phyloP scores from a whole-genome alignment of 2,329 filamentous ascomycete genomes.

The Decorospora gaudefroyi region DNA sequence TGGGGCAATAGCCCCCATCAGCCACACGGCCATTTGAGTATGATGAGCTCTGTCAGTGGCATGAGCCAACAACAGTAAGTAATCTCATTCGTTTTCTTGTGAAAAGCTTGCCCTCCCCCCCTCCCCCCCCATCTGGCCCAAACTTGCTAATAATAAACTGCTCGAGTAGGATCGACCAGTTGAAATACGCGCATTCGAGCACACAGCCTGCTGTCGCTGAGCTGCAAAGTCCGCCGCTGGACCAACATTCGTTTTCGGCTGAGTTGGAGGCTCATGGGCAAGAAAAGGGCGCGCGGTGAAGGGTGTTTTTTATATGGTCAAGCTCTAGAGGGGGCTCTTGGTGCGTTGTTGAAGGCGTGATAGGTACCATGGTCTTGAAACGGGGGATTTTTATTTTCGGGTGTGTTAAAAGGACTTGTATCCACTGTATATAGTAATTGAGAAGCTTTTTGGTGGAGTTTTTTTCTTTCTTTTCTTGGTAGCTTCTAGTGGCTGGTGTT shows the following conservation, averaged over 20 bases:
- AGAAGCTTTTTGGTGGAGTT: too few relatives aligned
- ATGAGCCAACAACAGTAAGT: slow-evolving; percentile 36
- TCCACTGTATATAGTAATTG: too few relatives aligned
- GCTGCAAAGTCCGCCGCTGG: slow-evolving; percentile 30
- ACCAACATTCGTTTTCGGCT: slow-evolving; percentile 28
- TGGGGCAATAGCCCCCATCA: slow-evolving; percentile 25
- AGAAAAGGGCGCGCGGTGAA: slow-evolving; percentile 10
- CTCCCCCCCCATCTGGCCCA: too few relatives aligned
- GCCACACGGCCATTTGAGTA: slow-evolving; percentile 25
- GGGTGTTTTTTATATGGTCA: not conserved
- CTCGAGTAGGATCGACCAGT: slow-evolving; percentile 24
- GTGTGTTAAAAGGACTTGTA: not conserved
- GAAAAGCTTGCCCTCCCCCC: too few relatives aligned
- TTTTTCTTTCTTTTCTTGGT: too few relatives aligned
- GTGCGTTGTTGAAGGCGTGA: not conserved
- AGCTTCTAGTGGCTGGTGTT: too few relatives aligned
- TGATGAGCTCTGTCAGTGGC: slow-evolving; percentile 24
- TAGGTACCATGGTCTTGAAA: not conserved
- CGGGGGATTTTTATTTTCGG: too few relatives aligned
- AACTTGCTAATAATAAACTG: slow-evolving; percentile 1
- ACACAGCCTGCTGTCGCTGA: slow-evolving; percentile 21
- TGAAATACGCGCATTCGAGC: slow-evolving; percentile 24
- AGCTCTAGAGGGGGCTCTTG: not conserved
- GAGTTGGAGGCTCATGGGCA: slow-evolving; percentile 33
- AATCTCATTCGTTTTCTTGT: too few relatives aligned